Base-by-base conservation (phyloP, 352 stramenopile species). In the Phytophthora fragariaefolia region DNA sequence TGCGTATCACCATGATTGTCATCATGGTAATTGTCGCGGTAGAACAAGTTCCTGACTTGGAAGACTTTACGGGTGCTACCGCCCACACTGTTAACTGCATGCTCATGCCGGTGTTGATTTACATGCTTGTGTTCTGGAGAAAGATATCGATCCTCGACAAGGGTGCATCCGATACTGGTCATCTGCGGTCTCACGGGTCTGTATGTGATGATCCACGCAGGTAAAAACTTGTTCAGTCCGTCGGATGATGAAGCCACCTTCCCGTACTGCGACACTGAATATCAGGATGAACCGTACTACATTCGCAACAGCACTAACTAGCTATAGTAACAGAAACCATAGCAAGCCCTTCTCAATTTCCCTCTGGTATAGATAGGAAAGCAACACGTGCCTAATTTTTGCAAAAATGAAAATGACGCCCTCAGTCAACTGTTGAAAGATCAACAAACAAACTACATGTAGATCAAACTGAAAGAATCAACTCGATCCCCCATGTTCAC, bases 11-110 rank as follows among this genome's bases (percentile, higher is more conserved):
- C 12, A 68, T 68, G 17, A 68, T 68, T 20, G 24, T 42, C 26
- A 20, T 68, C 23, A 62, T 68, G 60, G 51, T 63, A 15, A 56
- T 63, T 18, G 30, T 63, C 18, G 32, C 60, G 2, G 60, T 68
- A 63, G 53, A 26, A 68, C 23, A 68, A 68, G 15, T 68, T 68
- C 42, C 32, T 24, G 60, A 68, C 27, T 42, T 68, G 2, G 49
- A 68, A 17, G 78, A 85, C 62, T 76, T 86, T 28, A 72, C 77
- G 18, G 76, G 78, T 17, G 72, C 78, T 10, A 81, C 73, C 5
- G 63, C 56, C 8, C 73, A 85, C 58, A 84, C 77, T 12, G 46
- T 82, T 23, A 86, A 76, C 71, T 86, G 76, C 64, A 82, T 86
- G 47, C 53, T 79, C 18, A 64, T 89, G 52, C 78, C 78, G 2